Conservation (phyloP, 2,329 filamentous ascomycete species). For the Onygenales sp. region DNA sequence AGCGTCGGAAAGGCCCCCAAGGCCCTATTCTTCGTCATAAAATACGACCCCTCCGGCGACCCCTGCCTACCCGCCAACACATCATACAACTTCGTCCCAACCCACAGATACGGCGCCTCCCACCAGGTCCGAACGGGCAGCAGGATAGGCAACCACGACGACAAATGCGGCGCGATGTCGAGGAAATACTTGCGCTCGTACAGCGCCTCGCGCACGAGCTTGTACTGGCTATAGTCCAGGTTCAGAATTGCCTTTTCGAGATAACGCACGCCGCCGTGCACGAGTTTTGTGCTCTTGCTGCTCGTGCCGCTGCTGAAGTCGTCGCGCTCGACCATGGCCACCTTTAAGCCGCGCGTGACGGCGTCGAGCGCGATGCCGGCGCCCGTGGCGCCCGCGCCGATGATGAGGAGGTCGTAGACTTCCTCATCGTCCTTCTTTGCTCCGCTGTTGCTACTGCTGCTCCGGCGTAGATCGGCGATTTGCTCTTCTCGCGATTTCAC, state of each 20-base stretch:
- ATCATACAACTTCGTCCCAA: conserved; percentile 60
- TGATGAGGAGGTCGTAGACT: conserved; percentile 58
- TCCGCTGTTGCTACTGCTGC: neutral
- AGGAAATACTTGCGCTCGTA: conserved; percentile 64
- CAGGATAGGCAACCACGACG: conserved; percentile 61
- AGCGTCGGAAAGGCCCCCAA: conserved; percentile 70
- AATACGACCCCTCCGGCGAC: conserved; percentile 63
- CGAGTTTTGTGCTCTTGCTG: conserved; percentile 66
- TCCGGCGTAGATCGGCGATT: conserved; percentile 33
- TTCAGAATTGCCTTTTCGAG: conserved; percentile 67
- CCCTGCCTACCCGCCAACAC: conserved; percentile 65
- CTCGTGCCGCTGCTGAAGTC: conserved; percentile 63
- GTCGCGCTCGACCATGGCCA: conserved; percentile 61
- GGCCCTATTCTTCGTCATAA: conserved; percentile 66
- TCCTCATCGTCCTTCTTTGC: conserved; percentile 26
- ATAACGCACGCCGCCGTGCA: conserved; percentile 64
- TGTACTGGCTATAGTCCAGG: conserved; percentile 59
- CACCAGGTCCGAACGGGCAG: conserved; percentile 63
- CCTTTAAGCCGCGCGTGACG: conserved; percentile 58
- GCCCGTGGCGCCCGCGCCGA: conserved; percentile 61
- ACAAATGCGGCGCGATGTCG: conserved; percentile 62
- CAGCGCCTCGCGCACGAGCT: conserved; percentile 61
- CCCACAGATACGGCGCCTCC: conserved; percentile 56
- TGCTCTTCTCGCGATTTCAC: conserved; percentile 32
- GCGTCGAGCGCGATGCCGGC: conserved; percentile 65